Evolutionary conservation across 495 filamentous ascomycete species (phyloP).

Genomic region (Aspergillus steynii): DNA sequence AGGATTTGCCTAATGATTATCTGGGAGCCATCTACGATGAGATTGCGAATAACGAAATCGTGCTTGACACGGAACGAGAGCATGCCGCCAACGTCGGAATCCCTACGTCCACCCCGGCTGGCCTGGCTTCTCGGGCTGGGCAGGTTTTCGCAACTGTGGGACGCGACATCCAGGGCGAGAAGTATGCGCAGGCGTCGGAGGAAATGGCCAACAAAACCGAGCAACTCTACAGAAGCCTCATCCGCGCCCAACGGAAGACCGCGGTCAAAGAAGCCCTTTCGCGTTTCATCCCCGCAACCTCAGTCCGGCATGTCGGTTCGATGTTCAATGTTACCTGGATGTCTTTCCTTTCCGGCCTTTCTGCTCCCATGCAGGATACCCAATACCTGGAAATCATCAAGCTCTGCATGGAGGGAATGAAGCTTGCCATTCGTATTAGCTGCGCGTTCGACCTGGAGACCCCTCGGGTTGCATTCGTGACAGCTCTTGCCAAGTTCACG

Average conservation of each 20-base stretch:
- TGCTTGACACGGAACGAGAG: slow-evolving; percentile 88
- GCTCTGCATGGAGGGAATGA: slow-evolving; percentile 92
- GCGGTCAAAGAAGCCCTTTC: slow-evolving; percentile 65
- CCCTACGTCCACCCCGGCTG: slow-evolving; percentile 57
- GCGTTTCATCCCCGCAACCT: slow-evolving; percentile 88
- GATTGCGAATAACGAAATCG: slow-evolving; percentile 88
- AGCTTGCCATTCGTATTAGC: slow-evolving; percentile 85
- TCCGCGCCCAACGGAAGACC: slow-evolving; percentile 79
- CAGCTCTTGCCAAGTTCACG: slow-evolving; percentile 87
- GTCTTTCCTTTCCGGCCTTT: slow-evolving; percentile 93
- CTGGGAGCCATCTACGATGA: slow-evolving; percentile 87
- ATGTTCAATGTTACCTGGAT: slow-evolving; percentile 99
- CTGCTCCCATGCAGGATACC: slow-evolving; percentile 86
- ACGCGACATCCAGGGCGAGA: slow-evolving; percentile 88
- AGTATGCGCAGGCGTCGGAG: slow-evolving; percentile 90
- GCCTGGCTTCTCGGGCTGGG: slow-evolving; percentile 79
- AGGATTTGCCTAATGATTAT: slow-evolving; percentile 92
- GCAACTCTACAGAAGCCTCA: slow-evolving; percentile 87
- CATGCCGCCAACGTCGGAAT: slow-evolving; percentile 73
- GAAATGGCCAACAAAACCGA: slow-evolving; percentile 88
- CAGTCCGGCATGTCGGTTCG: slow-evolving; percentile 89
- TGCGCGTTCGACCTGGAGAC: slow-evolving; percentile 92
- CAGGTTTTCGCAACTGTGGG: slow-evolving; percentile 89
- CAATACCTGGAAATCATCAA: slow-evolving; percentile 88
- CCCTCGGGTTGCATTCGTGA: slow-evolving; percentile 89